phyloP scores from a whole-genome alignment of 2,329 filamentous ascomycete species.

The Aspergillus viridinutans region DNA sequence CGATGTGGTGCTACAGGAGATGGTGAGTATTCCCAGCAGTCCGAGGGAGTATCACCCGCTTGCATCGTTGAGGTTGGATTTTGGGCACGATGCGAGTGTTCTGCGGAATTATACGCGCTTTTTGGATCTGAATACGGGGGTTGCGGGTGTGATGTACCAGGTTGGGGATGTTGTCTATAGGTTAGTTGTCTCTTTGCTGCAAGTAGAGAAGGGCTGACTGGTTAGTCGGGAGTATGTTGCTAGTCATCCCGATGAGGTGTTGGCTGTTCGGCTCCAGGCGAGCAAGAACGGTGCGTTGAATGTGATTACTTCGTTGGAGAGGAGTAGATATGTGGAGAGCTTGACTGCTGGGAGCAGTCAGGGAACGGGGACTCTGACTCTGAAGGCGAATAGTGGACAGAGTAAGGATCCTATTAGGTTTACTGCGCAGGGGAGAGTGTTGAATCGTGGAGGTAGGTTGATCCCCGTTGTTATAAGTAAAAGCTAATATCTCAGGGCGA shows the following conservation, averaged over 20 bases:
- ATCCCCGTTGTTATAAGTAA: rapidly evolving
- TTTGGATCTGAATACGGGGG: conserved; percentile 5
- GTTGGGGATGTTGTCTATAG: conserved; percentile 3
- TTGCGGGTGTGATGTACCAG: conserved; percentile 4
- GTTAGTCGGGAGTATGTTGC: conserved; percentile 12
- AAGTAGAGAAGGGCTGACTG: background rate
- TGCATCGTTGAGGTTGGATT: conserved; percentile 5
- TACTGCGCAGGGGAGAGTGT: background rate
- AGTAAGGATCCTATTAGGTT: conserved; percentile 1
- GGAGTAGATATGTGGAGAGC: background rate
- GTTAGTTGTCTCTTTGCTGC: background rate
- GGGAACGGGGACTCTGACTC: background rate
- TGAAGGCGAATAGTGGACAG: background rate
- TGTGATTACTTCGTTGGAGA: conserved; percentile 1
- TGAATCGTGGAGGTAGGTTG: background rate
- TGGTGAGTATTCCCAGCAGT: conserved; percentile 4
- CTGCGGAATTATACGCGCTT: conserved; percentile 6
- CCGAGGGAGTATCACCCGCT: conserved; percentile 12
- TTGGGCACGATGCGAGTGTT: background rate
- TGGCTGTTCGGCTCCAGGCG: conserved; percentile 4
- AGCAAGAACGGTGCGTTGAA: background rate
- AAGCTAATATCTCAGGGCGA: background rate
- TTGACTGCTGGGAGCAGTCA: background rate
- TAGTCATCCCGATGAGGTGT: conserved; percentile 7
- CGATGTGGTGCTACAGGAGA: conserved; percentile 1